Base-by-base conservation (phyloP, 2,329 filamentous ascomycete species). In the Cercospora canescens region DNA sequence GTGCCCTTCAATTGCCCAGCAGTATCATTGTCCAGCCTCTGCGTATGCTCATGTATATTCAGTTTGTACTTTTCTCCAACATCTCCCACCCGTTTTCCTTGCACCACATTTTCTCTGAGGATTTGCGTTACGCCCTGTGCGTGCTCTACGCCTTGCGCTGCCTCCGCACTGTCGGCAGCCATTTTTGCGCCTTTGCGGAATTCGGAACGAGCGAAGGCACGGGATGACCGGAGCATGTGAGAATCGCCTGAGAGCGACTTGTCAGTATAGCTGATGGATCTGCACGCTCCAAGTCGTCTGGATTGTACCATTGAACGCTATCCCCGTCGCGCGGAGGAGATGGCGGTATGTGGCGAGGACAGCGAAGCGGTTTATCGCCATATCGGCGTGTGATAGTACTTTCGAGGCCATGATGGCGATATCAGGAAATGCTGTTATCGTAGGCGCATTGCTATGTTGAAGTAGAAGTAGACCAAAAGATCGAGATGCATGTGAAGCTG, bases 11-110 rank as follows among this genome's bases (percentile, higher is more conserved):
- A 84, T 60, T 88, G 83, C 80, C 94, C 96, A 74, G 97, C 88
- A 35, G 90, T 92, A 73, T 97, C 93, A 76, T 99, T 99, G 80
- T 98, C 91, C 62, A 95, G 93, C 70, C 92, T 86, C 79, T 99
- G 94, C 32, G 91, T 99, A 70, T 96, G 83, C 67, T 96, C 87
- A 78, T 98, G 95, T 80, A 99, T 97, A 60, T 90, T 86, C 64
- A 98, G 81, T 76, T 91, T 97, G 72, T 70, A 72, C 39, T 74
- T 69, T 35, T 76, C 70, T 11, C 67, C 69, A 12, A 63, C 63
- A 39, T 56, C 34, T 12, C 67, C 71, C 64, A 55, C 62, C 41
- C 69, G 59, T 63, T 63, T 72, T 6, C 94, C 95, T 78, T 99
- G 95, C 3, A 99, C 94, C 3, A 99, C 84, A 74, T 98, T 98